Percentiles rank a stretch among this genome's conserved stretches.
Conservation (phyloP, 2,329 filamentous ascomycete species). For the Uncinocarpus reesii region DNA sequence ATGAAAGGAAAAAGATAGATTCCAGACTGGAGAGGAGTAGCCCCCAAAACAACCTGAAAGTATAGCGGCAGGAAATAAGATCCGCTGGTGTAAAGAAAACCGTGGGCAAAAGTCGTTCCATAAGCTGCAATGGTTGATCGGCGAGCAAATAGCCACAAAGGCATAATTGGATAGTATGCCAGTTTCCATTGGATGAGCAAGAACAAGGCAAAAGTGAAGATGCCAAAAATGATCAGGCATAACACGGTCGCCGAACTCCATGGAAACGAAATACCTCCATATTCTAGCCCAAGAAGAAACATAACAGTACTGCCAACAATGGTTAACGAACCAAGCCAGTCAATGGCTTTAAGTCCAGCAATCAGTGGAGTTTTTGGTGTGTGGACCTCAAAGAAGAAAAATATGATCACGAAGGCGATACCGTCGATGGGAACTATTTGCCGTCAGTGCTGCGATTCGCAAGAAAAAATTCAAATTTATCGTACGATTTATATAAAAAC, state of each 20-base stretch:
- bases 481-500: constrained; percentile 49
- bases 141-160: constrained; percentile 54
- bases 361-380: constrained; percentile 50
- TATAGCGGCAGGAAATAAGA: constrained; percentile 78
- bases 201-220: constrained; percentile 55
- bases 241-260: constrained; percentile 67
- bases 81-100: constrained; percentile 64
- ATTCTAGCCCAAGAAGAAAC: constrained; percentile 76
- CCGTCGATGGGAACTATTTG: constrained; percentile 48
- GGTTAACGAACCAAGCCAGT: constrained; percentile 49
- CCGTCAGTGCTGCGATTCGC: background rate
- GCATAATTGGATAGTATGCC: constrained; percentile 72
- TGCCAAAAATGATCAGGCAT: constrained; percentile 66
- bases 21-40: constrained; percentile 59
- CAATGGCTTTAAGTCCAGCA: constrained; percentile 50
- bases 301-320: constrained; percentile 66
- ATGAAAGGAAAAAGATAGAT: constrained; percentile 66
- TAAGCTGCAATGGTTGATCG: constrained; percentile 57
- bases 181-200: constrained; percentile 56
- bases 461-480: constrained; percentile 20
- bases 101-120: constrained; percentile 59
- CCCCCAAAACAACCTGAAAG: constrained; percentile 65
- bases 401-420: constrained; percentile 42
- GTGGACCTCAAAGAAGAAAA: constrained; percentile 52
- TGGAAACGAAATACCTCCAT: constrained; percentile 64